Base-by-base conservation (phyloP, 768 basidiomycete species). In the Lactifluus hygrophoroides region DNA sequence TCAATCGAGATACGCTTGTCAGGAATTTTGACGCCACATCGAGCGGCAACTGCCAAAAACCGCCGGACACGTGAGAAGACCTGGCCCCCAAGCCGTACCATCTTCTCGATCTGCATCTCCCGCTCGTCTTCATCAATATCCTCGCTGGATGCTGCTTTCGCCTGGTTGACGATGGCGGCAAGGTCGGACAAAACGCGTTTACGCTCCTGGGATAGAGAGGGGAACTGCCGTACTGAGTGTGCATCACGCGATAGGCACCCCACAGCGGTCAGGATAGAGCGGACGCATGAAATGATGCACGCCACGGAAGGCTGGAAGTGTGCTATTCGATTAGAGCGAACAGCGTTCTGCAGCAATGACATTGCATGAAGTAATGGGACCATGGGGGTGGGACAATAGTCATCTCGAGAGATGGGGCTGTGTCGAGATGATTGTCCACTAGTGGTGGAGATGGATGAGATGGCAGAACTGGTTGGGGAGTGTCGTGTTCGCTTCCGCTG, bases 301-400 rank as follows among this genome's bases (percentile, higher is more conserved):
- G 94, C 94, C 0, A 94, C 91, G 3, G 93, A 88, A 6, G 95
- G 94, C 67, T 94, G 91, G 66, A 92, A 94, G 71, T 98, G 95
- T 2, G 84, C 73, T 27, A 82, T 73, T 46, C 90, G 83, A 65
- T 84, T 84, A n/a, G 82, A 76, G 43, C 83, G 78, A 19, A 93
- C 92, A 5, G 94, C 90, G 56, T 80, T 87, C 67, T 94, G 88
- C 23, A 99, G 78, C 43, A 97, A 77, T 8, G 88, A 85, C 40
- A 97, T 76, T 14, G 88, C 89, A 64, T 94, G 92, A 7, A 90
- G 76, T 47, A 97, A 80, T 14, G 91, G 87, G 13, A 86, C 76
- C 80, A 96, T 88, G 17, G 95, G 74, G 10, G 85, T 82, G 0
- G 88, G 86, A 63, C 83, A 87, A 68, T 85, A 85, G 19, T 64